Evolutionary conservation across 352 stramenopile genomes (phyloP).

Genomic region (Achlya hypogyna): DNA sequence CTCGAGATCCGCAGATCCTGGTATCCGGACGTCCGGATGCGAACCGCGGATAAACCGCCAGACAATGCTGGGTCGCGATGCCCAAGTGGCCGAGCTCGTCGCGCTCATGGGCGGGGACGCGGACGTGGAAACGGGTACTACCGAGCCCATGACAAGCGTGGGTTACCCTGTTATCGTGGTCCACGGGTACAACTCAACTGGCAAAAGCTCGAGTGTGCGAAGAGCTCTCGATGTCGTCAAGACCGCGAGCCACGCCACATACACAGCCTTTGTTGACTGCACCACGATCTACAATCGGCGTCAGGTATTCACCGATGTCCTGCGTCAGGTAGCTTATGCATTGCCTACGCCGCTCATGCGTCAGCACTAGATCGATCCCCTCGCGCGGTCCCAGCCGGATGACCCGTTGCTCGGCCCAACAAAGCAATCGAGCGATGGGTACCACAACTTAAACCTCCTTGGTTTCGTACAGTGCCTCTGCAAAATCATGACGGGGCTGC

Average conservation of each 20-base stretch:
- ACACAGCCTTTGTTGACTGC: conserved; percentile 54
- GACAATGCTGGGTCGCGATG: conserved; percentile 48
- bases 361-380: conserved; percentile 21
- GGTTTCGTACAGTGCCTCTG: conserved; percentile 28
- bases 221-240: conserved; percentile 26
- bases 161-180: conserved; percentile 48
- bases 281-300: conserved; percentile 51
- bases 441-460: conserved; percentile 19
- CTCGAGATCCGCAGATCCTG: background rate
- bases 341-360: background rate
- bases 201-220: conserved; percentile 56
- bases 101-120: conserved; percentile 34
- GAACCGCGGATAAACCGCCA: background rate
- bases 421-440: background rate
- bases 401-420: background rate
- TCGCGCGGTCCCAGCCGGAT: conserved; percentile 6
- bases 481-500: background rate
- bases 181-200: conserved; percentile 64
- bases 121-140: background rate
- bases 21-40: background rate
- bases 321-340: conserved; percentile 44
- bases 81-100: conserved; percentile 39
- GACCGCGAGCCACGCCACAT: conserved; percentile 23
- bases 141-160: conserved; percentile 28
- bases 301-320: conserved; percentile 62